Percentiles rank a stretch among this genome's conserved stretches.
Conservation (phyloP, 331 rosid genomes). For the Erythrophleum ivorense region DNA sequence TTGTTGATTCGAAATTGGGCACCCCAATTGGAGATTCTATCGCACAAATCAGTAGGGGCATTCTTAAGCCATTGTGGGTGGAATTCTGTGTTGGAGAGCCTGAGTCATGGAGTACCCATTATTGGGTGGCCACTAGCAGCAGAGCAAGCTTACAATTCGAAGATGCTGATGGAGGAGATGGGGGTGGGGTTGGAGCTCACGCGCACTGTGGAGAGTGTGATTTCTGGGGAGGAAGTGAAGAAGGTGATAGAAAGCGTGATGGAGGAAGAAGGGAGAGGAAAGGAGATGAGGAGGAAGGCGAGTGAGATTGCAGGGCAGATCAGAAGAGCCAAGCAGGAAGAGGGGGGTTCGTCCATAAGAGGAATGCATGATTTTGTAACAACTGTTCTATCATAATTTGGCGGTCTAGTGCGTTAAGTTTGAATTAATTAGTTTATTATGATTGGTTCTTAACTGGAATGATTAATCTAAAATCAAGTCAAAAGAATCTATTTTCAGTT, state of each 20-base stretch:
- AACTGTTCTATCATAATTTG: slow-evolving; percentile 34
- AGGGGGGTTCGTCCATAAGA: slow-evolving; percentile 50
- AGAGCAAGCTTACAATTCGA: slow-evolving; percentile 67
- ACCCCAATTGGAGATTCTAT: slow-evolving; percentile 67
- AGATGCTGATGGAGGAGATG: slow-evolving; percentile 75
- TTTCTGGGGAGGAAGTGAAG: slow-evolving; percentile 52
- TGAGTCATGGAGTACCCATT: slow-evolving; percentile 69
- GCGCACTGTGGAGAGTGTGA: slow-evolving; percentile 44
- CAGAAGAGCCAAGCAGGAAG: slow-evolving; percentile 45
- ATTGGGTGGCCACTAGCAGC: slow-evolving; percentile 82
- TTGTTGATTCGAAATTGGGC: slow-evolving; percentile 67
- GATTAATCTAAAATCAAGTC: background rate
- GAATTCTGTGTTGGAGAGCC: slow-evolving; percentile 64
- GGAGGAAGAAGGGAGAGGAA: slow-evolving; percentile 55
- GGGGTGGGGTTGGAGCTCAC: slow-evolving; percentile 64
- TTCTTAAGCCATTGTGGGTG: slow-evolving; percentile 66
- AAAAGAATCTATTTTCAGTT: background rate
- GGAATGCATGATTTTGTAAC: slow-evolving; percentile 57
- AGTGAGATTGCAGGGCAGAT: slow-evolving; percentile 46
- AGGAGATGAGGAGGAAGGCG: slow-evolving; percentile 66
- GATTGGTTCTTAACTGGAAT: background rate
- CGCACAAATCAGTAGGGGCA: slow-evolving; percentile 52
- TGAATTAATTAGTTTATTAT: background rate
- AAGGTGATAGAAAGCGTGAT: slow-evolving; percentile 52
- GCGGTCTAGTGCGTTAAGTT: background rate